These are phyloP conservation scores for Marasmius oreades DNA, from an alignment of 1,284 basidiomycete genomes.

Conservation along the genomic window DNA sequence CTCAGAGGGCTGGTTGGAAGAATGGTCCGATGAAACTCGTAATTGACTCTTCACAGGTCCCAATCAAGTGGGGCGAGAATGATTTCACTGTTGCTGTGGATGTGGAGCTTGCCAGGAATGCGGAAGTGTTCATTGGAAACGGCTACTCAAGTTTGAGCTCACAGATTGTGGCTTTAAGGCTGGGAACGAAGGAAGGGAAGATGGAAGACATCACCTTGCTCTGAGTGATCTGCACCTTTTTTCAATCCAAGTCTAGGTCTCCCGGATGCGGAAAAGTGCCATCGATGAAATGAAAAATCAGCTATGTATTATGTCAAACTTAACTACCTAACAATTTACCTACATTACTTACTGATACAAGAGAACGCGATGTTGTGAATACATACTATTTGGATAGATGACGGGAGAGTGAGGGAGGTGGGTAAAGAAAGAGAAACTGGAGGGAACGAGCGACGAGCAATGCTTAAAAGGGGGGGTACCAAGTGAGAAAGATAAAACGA, in stretches of 20 bases:
- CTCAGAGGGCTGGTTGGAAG: slow-evolving; percentile 30
- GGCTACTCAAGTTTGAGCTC: slow-evolving; percentile 43
- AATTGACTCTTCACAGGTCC: slow-evolving; percentile 35
- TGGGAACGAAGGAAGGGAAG: slow-evolving; percentile 32
- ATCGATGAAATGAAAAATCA: too few relatives aligned
- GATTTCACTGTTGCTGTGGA: slow-evolving; percentile 42
- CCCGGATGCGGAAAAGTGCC: too few relatives aligned
- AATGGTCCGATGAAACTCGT: slow-evolving; percentile 36
- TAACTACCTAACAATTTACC: too few relatives aligned
- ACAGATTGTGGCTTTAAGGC: slow-evolving; percentile 37
- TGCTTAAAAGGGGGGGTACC: too few relatives aligned
- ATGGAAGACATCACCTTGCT: slow-evolving; percentile 34
- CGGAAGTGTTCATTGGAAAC: slow-evolving; percentile 42
- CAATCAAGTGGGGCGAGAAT: slow-evolving; percentile 32
- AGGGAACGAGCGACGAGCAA: too few relatives aligned
- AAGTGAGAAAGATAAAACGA: too few relatives aligned
- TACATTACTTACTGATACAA: too few relatives aligned
- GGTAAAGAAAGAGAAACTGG: too few relatives aligned
- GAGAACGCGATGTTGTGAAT: too few relatives aligned
- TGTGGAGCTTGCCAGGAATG: slow-evolving; percentile 38
- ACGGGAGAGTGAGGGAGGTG: too few relatives aligned
- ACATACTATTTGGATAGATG: too few relatives aligned
- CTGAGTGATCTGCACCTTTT: slow-evolving; percentile 12
- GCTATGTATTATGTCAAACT: too few relatives aligned
- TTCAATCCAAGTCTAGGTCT: not conserved